phyloP scores from a whole-genome alignment of 192 early-diverging fungal species.

The Piromyces finnis region DNA sequence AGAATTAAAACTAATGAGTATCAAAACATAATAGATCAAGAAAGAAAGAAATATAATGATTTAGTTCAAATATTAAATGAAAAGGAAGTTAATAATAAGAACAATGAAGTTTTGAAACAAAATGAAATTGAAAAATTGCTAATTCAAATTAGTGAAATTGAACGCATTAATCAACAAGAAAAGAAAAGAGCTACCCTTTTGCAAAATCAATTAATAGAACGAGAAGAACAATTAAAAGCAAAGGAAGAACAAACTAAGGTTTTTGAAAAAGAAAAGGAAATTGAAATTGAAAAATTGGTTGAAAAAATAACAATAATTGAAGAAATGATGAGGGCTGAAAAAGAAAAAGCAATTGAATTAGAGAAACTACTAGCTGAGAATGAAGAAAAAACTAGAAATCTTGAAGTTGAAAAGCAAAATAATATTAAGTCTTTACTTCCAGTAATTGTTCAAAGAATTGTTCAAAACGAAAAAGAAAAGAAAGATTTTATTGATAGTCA shows the following conservation, averaged over 20 bases:
- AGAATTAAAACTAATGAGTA: neutral
- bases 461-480: neutral
- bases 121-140: neutral
- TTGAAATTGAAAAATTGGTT: neutral
- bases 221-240: neutral
- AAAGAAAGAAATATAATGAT: neutral
- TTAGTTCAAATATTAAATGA: neutral
- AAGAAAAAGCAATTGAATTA: neutral
- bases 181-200: neutral
- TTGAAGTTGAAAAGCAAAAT: neutral
- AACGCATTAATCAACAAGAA: neutral
- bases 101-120: neutral
- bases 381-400: neutral
- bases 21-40: neutral
- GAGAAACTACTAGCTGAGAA: neutral
- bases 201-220: neutral
- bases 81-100: neutral
- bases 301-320: neutral
- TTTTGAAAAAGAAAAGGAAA: neutral
- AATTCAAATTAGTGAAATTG: neutral
- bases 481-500: neutral
- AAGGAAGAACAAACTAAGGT: neutral
- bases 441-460: neutral
- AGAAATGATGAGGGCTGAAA: neutral
- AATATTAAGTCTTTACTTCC: neutral